Percentiles rank a stretch among this genome's conserved stretches.
Conservation (phyloP, 257 asterid species). For the Scutellaria baicalensis region DNA sequence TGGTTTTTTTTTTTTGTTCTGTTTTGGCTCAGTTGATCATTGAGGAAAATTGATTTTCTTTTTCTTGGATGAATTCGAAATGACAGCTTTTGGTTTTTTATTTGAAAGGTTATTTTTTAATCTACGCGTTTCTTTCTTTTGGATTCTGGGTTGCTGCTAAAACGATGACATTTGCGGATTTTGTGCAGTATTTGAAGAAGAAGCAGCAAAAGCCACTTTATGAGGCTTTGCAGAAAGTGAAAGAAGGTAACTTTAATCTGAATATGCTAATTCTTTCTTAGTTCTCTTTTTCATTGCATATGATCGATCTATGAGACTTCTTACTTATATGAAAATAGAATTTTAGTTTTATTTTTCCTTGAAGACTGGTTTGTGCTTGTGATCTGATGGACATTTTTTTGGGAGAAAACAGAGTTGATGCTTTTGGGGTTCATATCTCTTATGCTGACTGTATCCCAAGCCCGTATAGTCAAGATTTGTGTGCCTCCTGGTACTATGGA, state of each 20-base stretch:
- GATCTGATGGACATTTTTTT: constrained; percentile 13
- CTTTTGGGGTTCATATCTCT: constrained; percentile 80
- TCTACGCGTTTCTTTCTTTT: constrained; percentile 4
- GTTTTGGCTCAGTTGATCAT: background rate
- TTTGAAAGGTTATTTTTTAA: background rate
- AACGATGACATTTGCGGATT: background rate
- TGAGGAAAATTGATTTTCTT: background rate
- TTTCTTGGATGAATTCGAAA: background rate
- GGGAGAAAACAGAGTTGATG: constrained; percentile 53
- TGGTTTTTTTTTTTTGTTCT: background rate
- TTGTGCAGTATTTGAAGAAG: constrained; percentile 58
- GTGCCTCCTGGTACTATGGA: constrained; percentile 29
- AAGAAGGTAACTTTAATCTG: constrained; percentile 46
- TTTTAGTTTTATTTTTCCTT: background rate
- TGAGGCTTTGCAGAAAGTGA: constrained; percentile 71
- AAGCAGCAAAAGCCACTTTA: constrained; percentile 65
- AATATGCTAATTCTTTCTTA: background rate
- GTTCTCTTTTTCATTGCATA: background rate
- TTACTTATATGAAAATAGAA: background rate
- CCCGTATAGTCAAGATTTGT: constrained; percentile 46
- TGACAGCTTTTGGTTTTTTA: background rate
- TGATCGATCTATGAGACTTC: background rate
- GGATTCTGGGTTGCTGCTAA: constrained; percentile 18
- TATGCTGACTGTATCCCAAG: constrained; percentile 66
- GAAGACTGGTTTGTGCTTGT: constrained; percentile 10